phyloP scores from a whole-genome alignment of 78 protist genomes.

The Pelomyxa schiedti region DNA sequence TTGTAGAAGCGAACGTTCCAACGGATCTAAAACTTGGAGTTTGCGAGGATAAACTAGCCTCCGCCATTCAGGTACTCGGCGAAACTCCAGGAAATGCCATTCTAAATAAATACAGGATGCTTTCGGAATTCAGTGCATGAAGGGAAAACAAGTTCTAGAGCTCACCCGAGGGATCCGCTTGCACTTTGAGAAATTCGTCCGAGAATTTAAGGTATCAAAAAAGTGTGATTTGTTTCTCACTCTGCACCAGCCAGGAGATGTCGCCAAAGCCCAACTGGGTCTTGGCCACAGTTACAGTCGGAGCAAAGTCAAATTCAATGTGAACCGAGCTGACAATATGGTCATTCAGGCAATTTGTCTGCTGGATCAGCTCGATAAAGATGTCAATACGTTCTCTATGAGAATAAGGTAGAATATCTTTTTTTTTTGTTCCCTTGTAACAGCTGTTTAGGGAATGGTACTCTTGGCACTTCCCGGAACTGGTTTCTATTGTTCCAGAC shows the following conservation, averaged over 20 bases:
- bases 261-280: constrained; percentile 80
- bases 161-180: constrained; percentile 75
- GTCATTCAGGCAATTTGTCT: constrained; percentile 92
- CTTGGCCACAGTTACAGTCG: constrained; percentile 90
- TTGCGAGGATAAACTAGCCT: constrained; percentile 64
- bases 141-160: constrained; percentile 34
- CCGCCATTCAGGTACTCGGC: constrained; percentile 53
- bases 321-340: constrained; percentile 97
- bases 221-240: no score
- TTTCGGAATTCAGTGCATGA: not conserved
- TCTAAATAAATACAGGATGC: not conserved
- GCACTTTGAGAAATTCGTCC: constrained; percentile 53
- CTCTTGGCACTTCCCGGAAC: constrained; percentile 98
- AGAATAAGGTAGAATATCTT: constrained; percentile 41
- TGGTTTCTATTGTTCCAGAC: constrained; percentile 78
- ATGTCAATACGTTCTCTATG: constrained; percentile 94
- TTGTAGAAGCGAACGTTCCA: constrained; percentile 57
- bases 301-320: constrained; percentile 95
- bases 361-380: constrained; percentile 93
- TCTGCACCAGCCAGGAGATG: constrained; percentile 25
- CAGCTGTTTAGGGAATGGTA: constrained; percentile 97
- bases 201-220: constrained; percentile 38
- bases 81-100: not conserved
- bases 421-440: not conserved
- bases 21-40: constrained; percentile 66